These are phyloP conservation scores for Entomophthora muscae DNA, from an alignment of 371 early-diverging fungal genomes.

Conservation along the genomic window DNA sequence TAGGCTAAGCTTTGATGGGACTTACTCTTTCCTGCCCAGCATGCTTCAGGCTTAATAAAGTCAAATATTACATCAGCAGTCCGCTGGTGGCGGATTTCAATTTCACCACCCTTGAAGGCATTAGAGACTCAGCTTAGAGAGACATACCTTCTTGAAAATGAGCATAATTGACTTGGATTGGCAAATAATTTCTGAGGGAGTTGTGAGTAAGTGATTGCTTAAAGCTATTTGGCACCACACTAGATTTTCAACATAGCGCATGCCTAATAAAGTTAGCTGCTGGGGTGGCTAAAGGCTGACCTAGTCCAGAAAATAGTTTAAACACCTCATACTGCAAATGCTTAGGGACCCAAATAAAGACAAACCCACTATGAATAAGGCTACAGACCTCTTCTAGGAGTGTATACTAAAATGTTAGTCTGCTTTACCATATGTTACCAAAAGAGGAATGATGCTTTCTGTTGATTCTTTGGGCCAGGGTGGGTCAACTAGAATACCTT, in stretches of 20 bases:
- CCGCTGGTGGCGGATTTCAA: conserved; percentile 41
- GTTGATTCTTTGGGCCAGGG: conserved; percentile 38
- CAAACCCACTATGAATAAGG: conserved; percentile 30
- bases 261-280: conserved; percentile 17
- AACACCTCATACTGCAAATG: conserved; percentile 34
- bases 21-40: conserved; percentile 28
- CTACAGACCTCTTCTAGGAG: conserved; percentile 25
- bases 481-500: conserved; percentile 40
- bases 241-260: conserved; percentile 43
- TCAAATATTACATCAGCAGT: conserved; percentile 44
- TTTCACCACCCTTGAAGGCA: conserved; percentile 25
- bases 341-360: conserved; percentile 44
- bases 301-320: conserved; percentile 28
- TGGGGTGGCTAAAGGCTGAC: conserved; percentile 15
- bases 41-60: conserved; percentile 24
- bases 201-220: conserved; percentile 26
- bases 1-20: background rate
- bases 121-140: background rate
- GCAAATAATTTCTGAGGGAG: conserved; percentile 26
- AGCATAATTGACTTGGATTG: conserved; percentile 31
- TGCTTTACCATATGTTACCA: background rate
- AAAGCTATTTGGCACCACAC: conserved; percentile 41
- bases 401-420: conserved; percentile 12
- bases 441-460: conserved; percentile 16
- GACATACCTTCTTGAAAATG: conserved; percentile 34